phyloP scores from a whole-genome alignment of 2,329 filamentous ascomycete species.

The Penicillium sp. region DNA sequence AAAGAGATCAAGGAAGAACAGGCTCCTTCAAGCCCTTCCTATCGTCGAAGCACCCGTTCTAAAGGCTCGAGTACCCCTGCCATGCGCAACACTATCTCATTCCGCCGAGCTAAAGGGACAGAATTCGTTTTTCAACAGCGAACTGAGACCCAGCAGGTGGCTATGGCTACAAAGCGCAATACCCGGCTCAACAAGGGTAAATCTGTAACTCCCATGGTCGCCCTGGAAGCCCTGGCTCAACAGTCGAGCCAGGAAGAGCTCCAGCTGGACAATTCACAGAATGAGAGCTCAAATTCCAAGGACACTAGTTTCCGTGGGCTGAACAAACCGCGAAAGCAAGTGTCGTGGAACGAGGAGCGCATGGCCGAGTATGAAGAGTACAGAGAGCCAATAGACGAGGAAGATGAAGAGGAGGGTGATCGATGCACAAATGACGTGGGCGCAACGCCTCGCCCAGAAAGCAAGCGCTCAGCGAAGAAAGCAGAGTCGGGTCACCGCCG shows the following conservation, averaged over 20 bases:
- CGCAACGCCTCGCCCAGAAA: constrained; percentile 16
- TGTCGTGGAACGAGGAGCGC: constrained; percentile 41
- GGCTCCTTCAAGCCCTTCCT: constrained; percentile 27
- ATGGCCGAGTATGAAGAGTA: constrained; percentile 37
- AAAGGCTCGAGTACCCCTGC: constrained; percentile 25
- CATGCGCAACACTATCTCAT: constrained; percentile 40
- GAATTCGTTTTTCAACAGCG: constrained; percentile 46
- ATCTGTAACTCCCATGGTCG: constrained; percentile 34
- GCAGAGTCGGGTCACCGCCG: constrained; percentile 24
- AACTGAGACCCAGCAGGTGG: constrained; percentile 43
- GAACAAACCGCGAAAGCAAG: constrained; percentile 27
- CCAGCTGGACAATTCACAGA: constrained; percentile 5
- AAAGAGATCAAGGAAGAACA: constrained; percentile 21
- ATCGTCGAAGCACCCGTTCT: constrained; percentile 39
- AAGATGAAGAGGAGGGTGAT: constrained; percentile 12
- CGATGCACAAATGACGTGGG: constrained; percentile 23
- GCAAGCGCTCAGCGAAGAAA: constrained; percentile 24
- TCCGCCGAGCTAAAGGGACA: constrained; percentile 45
- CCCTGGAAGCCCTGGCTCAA: constrained; percentile 27
- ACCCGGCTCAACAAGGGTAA: constrained; percentile 44
- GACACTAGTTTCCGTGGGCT: constrained; percentile 3
- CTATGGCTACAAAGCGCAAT: constrained; percentile 43
- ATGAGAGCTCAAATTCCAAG: constrained; percentile 5
- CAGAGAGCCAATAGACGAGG: constrained; percentile 9
- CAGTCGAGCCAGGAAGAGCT: constrained; percentile 9